phyloP scores from a whole-genome alignment of 2,329 filamentous ascomycete genomes.

The Cadophora sp. region DNA sequence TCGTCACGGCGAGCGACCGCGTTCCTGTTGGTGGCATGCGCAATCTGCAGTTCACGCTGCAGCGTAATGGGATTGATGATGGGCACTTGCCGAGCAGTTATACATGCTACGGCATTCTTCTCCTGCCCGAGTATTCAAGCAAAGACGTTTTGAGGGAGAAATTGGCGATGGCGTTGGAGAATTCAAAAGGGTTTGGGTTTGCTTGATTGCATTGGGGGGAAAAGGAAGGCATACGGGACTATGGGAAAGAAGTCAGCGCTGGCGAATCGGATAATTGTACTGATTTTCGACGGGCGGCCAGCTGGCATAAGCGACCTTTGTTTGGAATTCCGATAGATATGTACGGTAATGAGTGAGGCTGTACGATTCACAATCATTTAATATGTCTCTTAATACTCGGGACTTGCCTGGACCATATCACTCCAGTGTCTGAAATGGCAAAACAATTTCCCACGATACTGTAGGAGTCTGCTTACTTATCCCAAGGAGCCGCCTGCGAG shows the following conservation, averaged over 20 bases:
- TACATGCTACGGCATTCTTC: conserved; percentile 90
- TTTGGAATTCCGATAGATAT: not conserved
- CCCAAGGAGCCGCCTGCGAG: too few relatives aligned
- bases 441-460: too few relatives aligned
- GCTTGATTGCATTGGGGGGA: conserved; percentile 52
- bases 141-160: conserved; percentile 75
- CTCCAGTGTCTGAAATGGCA: too few relatives aligned
- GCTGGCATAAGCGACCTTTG: not conserved
- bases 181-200: conserved; percentile 89
- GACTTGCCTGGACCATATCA: too few relatives aligned
- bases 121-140: conserved; percentile 82
- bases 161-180: conserved; percentile 84
- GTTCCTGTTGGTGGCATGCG: conserved; percentile 86
- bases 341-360: too few relatives aligned
- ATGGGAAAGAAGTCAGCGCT: not conserved
- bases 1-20: conserved; percentile 92
- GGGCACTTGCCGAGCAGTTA: conserved; percentile 80
- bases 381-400: too few relatives aligned
- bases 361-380: too few relatives aligned
- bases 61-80: conserved; percentile 74
- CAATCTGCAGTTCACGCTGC: conserved; percentile 83
- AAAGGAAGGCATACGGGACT: not conserved
- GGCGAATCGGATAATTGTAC: too few relatives aligned
- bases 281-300: too few relatives aligned
- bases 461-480: too few relatives aligned